A percentile compares a stretch with the other conserved stretches of the same genome.
Evolutionary conservation across 495 filamentous ascomycete species (phyloP).

Genomic region (Eremomyces bilateralis): DNA sequence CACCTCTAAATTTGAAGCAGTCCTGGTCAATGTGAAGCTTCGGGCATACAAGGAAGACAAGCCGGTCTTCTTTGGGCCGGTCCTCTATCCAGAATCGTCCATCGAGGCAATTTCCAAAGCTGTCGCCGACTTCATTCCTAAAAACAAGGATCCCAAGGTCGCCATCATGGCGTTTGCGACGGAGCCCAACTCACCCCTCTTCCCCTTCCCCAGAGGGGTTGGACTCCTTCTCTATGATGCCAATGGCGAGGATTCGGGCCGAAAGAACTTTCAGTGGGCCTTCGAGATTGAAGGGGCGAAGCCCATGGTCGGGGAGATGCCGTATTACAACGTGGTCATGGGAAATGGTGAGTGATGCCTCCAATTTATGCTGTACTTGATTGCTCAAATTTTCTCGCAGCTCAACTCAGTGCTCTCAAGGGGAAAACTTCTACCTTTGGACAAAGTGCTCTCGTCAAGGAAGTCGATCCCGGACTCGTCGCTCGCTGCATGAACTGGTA

Average conservation of each 20-base stretch:
- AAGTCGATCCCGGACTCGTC: too few relatives aligned
- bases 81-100: constrained; percentile 8
- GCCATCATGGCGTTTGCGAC: constrained; percentile 9
- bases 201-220: constrained; percentile 7
- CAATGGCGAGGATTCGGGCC: constrained; percentile 13
- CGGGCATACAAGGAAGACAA: constrained; percentile 10
- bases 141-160: constrained; percentile 11
- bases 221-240: constrained; percentile 14
- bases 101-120: constrained; percentile 8
- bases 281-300: constrained; percentile 12
- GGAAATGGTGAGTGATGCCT: too few relatives aligned
- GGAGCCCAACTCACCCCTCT: too few relatives aligned
- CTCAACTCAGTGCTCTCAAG: too few relatives aligned
- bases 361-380: too few relatives aligned
- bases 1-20: constrained; percentile 1
- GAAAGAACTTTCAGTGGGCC: constrained; percentile 13
- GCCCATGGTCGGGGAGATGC: too few relatives aligned
- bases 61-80: constrained; percentile 9
- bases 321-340: too few relatives aligned
- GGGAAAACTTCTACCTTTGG: too few relatives aligned
- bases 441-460: too few relatives aligned
- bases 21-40: constrained; percentile 12
- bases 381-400: too few relatives aligned
- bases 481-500: too few relatives aligned
- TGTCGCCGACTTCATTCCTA: constrained; percentile 7